A percentile compares a stretch with the other conserved stretches of the same genome.
Evolutionary conservation across 306 rosid species (phyloP).

Genomic region (Lathyrus sativus): DNA sequence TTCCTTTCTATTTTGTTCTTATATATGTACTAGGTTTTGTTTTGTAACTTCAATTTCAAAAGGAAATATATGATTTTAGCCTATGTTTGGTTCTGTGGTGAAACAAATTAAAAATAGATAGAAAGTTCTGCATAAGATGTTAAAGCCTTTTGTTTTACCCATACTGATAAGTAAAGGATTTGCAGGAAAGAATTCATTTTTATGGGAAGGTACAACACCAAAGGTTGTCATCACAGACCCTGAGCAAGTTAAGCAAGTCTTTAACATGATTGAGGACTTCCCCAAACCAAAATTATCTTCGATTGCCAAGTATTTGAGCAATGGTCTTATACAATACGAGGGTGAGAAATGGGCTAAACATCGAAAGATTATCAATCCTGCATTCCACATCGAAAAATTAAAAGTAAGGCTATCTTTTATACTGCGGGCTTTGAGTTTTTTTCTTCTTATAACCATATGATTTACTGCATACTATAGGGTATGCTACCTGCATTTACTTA

Average conservation of each 20-base stretch:
- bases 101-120: too few relatives aligned
- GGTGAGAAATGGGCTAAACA: conserved; percentile 60
- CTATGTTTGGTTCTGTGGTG: too few relatives aligned
- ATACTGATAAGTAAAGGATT: not conserved
- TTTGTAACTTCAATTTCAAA: too few relatives aligned
- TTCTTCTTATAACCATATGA: not conserved
- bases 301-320: not conserved
- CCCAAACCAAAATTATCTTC: not conserved
- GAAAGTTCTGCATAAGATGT: too few relatives aligned
- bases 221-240: conserved; percentile 43
- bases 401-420: conserved; percentile 41
- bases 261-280: conserved; percentile 35
- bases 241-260: conserved; percentile 37
- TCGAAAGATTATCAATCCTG: conserved; percentile 50
- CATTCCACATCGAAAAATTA: conserved; percentile 47
- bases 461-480: not conserved
- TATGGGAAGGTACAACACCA: conserved; percentile 40
- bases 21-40: too few relatives aligned
- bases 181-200: conserved; percentile 39
- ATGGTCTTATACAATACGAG: conserved; percentile 9
- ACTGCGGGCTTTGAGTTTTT: too few relatives aligned
- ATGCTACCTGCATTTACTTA: conserved; percentile 7
- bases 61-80: too few relatives aligned
- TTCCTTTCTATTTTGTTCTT: not conserved
- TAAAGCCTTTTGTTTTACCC: too few relatives aligned